Conservation (phyloP, 116 monocot species). For the Trichopus zeylanicus region DNA sequence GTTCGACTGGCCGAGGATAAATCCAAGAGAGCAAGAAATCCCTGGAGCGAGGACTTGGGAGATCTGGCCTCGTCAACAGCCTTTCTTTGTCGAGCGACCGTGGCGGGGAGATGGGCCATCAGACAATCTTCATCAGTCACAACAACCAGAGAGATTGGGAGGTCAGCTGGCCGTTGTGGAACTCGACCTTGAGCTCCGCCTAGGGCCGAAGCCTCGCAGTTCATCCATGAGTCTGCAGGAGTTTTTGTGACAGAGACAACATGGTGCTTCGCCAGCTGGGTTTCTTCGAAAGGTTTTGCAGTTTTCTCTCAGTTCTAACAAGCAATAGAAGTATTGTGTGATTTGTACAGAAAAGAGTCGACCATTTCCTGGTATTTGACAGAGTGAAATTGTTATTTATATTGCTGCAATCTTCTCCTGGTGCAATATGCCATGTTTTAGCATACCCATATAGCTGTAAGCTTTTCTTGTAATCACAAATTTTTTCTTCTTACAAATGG, state of each 20-base stretch:
- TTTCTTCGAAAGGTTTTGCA: neutral
- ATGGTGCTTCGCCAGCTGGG: neutral
- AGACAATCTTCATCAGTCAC: neutral
- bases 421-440: neutral
- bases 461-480: too few relatives aligned
- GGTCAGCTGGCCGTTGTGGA: neutral
- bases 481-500: neutral
- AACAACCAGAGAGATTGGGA: neutral
- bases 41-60: neutral
- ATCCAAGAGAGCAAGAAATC: neutral
- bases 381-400: neutral
- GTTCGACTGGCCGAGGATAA: constrained; percentile 19
- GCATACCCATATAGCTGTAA: too few relatives aligned
- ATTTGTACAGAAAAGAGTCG: neutral
- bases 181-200: constrained; percentile 1
- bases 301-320: too few relatives aligned
- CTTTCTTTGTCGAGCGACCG: constrained; percentile 5
- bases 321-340: neutral
- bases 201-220: neutral
- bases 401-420: neutral
- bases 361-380: neutral
- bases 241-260: neutral
- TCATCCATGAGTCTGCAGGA: neutral
- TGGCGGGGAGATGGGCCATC: constrained; percentile 2
- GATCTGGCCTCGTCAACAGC: constrained; percentile 9